Evolutionary conservation across 176 grass and related monocot species (phyloP), one percentile per base, ranked within the genome.

Genomic region (Olyra latifolia): DNA sequence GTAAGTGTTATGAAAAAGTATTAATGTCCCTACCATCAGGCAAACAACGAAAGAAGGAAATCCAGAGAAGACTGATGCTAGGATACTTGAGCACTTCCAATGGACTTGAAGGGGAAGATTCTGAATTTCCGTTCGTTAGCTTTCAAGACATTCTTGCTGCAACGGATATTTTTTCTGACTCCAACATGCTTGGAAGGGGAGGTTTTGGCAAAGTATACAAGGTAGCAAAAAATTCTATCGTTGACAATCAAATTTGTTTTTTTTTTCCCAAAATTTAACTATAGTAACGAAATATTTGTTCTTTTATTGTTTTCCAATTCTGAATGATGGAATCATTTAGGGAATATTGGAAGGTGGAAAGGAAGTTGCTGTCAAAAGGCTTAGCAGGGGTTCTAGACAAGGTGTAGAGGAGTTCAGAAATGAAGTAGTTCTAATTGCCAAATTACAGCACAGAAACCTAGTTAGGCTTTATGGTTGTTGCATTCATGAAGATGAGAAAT

Each of bases 401-500:
- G 88, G 88, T 8, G 5, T 19, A 0, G 46, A 90, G 1, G 82
- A 90, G 13, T 91, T 88, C 49, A 91, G 41, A 64, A 94, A 94
- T 60, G 92, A 89, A 87, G 83, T 91, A 12, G 46, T 82, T 47
- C 65, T 94, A n/a, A 88, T 94, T 8, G 88, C 75, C 27, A 94
- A 91, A 73, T 59, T 91, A 29, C 88, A 94, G 65, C 92, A 94
- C 12, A 85, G 50, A 13, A 93, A 93, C 22, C 54, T 93, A 65
- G 88, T 88, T 22, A 55, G 35, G 17, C 91, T 94, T 17, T 50
- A 83, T 8, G 82, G 85, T 23, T 94, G 39, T 7, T 88, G 82
- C 39, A 78, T 88, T n/a, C 68, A 86, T 55, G 82, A 30, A 62
- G 73, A 86, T 62, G 91, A 94, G 70, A 88, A 79, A 35, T 56